Evolutionary conservation across 1,139 yeast genomes (phyloP), one percentile per base, ranked within the genome.

Genomic region (Yarrowia galli): DNA sequence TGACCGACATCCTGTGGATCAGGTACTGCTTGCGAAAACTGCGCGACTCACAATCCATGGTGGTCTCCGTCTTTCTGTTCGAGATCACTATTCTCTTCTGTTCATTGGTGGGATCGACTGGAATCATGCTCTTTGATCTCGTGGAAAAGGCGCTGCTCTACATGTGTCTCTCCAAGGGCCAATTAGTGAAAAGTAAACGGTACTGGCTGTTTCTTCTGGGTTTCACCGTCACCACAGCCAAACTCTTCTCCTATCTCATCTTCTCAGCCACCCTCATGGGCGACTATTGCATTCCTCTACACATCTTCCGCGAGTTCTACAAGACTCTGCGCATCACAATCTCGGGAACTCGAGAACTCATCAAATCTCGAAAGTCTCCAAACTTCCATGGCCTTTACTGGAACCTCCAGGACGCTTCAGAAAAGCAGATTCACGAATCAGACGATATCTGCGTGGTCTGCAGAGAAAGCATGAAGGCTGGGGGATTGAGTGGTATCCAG

Each of bases 401-500:
- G 66, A 61, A 61, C 36, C 56, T 61, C 15, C 56, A 46, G 36
- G 56, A 61, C 56, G 66, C 66, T 7, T 43, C 66, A 5, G 66
- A 61, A 18, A 36, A 35, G 18, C 56, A 61, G 38, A 46, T 61
- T 18, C 25, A 46, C 36, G 56, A 46, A 16, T 46, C 82, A 16
- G 85, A 87, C 70, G 72, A 69, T 16, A 76, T 87, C 65, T 89
- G 95, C 76, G 87, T 87, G 67, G 86, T 89, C 46, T 89, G 93
- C 74, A 82, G 91, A 67, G 77, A 74, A 22, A 66, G 61, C 7
- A 70, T 74, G 71, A 56, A 60, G 15, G 48, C 67, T n/a, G 45
- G 36, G 40, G 60, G 61, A 22, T 53, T 63, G 15, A 48, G 40
- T 35, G 61, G 65, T 20, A 38, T 61, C 38, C 67, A 63, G 46